Percentiles rank a stretch among this genome's conserved stretches.
Evolutionary conservation across 2,329 filamentous ascomycete species (phyloP).

Genomic region (Talaromyces atroroseus): DNA sequence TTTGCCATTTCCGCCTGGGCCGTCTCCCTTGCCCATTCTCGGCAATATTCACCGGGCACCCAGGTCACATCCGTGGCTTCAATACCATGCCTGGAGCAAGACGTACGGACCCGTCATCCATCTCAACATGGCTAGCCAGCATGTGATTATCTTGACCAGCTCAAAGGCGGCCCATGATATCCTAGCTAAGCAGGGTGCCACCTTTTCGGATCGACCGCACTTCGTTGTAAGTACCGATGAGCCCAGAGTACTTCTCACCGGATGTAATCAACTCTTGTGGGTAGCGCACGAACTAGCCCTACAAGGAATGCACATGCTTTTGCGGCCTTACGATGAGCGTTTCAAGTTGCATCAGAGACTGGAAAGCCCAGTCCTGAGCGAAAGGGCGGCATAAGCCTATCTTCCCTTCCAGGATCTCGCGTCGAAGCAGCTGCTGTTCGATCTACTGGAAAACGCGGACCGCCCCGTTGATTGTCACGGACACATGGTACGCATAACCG

Average conservation of each 20-base stretch:
- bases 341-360: constrained; percentile 43
- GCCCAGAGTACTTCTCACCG: no score
- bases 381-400: constrained; percentile 30
- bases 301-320: constrained; percentile 41
- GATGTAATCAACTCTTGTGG: no score
- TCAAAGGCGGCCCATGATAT: constrained; percentile 26
- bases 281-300: constrained; percentile 15
- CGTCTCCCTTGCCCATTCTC: constrained; percentile 19
- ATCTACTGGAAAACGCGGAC: constrained; percentile 34
- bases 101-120: constrained; percentile 5
- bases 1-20: constrained; percentile 17
- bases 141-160: no score
- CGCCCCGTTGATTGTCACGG: constrained; percentile 36
- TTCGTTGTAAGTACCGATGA: constrained; percentile 13
- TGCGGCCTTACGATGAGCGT: constrained; percentile 46
- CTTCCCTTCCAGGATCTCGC: constrained; percentile 43
- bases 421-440: constrained; percentile 40
- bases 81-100: constrained; percentile 16
- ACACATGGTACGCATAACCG: constrained; percentile 43
- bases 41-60: constrained; percentile 22
- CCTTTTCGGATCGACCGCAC: constrained; percentile 35
- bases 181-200: constrained; percentile 32
- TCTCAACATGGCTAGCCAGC: no score
- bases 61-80: constrained; percentile 16
- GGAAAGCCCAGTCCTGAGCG: constrained; percentile 39